phyloP scores from a whole-genome alignment of 164 flowering plant species.

The Brasenia schreberi region DNA sequence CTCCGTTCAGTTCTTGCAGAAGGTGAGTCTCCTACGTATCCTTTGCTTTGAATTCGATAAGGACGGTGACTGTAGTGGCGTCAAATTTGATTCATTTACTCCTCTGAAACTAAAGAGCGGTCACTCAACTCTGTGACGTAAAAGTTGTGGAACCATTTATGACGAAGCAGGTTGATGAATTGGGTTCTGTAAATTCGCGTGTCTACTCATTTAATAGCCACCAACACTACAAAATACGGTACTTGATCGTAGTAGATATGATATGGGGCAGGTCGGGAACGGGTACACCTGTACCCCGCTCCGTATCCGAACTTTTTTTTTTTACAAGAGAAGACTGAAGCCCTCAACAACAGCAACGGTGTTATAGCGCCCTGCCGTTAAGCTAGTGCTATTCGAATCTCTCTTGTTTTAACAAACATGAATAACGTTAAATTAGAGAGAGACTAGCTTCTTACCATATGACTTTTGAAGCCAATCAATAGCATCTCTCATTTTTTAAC shows the following conservation, averaged over 20 bases:
- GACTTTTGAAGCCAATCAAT: no score
- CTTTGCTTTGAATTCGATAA: not conserved
- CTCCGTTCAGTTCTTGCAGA: conserved; percentile 14
- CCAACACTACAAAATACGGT: not conserved
- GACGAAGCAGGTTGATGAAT: no score
- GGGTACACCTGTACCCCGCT: not conserved
- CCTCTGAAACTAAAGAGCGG: not conserved
- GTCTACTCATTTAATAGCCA: not conserved
- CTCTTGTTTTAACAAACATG: no score
- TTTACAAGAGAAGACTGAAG: not conserved
- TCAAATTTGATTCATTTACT: not conserved
- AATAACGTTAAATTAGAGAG: no score
- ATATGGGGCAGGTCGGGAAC: not conserved
- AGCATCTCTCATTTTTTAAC: no score
- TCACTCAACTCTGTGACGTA: not conserved
- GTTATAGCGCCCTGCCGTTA: no score
- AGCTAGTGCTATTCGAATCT: no score
- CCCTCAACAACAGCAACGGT: no score
- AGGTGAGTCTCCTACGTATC: conserved; percentile 5
- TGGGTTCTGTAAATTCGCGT: not conserved
- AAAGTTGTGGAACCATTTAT: not conserved
- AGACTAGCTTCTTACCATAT: no score
- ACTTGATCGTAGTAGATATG: not conserved
- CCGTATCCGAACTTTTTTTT: not conserved
- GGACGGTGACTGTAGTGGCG: not conserved